phyloP scores from a whole-genome alignment of 768 basidiomycete genomes.

The Leucocoprinus birnbaumii region DNA sequence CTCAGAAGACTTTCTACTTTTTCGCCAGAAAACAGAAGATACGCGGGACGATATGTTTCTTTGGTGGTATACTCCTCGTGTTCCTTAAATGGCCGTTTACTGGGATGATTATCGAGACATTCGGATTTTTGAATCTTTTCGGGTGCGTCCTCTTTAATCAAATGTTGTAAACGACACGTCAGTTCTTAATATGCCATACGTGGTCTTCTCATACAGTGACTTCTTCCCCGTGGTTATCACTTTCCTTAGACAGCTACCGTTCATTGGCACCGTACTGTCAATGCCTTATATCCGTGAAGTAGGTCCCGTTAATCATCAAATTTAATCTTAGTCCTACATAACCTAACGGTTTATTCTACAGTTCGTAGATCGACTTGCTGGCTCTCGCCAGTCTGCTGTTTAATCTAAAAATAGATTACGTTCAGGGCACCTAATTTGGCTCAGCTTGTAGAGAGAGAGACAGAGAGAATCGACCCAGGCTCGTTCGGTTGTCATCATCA shows the following conservation, averaged over 20 bases:
- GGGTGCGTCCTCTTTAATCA: constrained; percentile 57
- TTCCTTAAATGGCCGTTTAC: constrained; percentile 95
- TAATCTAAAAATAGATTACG: constrained; percentile 28
- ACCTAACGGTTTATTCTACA: constrained; percentile 23
- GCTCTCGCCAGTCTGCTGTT: constrained; percentile 74
- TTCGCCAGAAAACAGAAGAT: constrained; percentile 95
- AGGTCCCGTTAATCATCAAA: constrained; percentile 25
- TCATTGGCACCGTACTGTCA: constrained; percentile 83
- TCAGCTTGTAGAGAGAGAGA: background rate
- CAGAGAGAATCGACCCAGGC: background rate
- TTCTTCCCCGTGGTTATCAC: constrained; percentile 99
- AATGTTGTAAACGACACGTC: background rate
- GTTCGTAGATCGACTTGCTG: constrained; percentile 78
- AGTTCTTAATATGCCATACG: constrained; percentile 1
- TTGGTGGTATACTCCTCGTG: constrained; percentile 88
- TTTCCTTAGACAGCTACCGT: constrained; percentile 92
- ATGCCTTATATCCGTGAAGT: constrained; percentile 87
- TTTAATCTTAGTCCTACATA: background rate
- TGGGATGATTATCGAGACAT: constrained; percentile 90
- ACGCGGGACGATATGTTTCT: constrained; percentile 84
- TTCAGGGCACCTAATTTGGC: constrained; percentile 4
- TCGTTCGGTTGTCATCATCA: background rate
- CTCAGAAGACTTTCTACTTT: constrained; percentile 96
- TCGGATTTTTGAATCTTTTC: constrained; percentile 97
- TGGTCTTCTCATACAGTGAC: constrained; percentile 53